Evolutionary conservation across 2,329 filamentous ascomycete genomes (phyloP).

Genomic region (Cladobotryum protrusum): DNA sequence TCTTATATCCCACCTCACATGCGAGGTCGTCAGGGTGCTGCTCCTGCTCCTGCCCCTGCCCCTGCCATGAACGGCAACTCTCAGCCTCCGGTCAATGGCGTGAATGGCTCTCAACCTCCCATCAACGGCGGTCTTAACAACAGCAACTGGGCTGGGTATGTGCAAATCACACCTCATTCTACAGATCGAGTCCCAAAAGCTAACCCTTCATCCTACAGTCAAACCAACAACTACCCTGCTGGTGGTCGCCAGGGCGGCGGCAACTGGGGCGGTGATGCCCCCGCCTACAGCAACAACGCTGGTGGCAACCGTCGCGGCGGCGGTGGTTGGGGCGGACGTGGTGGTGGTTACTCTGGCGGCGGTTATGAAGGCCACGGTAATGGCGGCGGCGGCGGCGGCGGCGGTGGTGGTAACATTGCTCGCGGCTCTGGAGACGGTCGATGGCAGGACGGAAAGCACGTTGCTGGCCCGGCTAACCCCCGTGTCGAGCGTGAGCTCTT

Average conservation of each 20-base stretch:
- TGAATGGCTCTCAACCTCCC: slow-evolving; percentile 12
- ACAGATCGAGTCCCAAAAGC: background rate
- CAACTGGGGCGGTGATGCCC: slow-evolving; percentile 10
- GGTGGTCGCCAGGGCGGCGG: slow-evolving; percentile 10
- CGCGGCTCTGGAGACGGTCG: slow-evolving; percentile 89
- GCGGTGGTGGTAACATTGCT: slow-evolving; percentile 48
- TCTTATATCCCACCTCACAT: slow-evolving; percentile 86
- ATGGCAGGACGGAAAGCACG: slow-evolving; percentile 96
- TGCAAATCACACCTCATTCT: background rate
- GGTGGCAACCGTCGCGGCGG: slow-evolving; percentile 25
- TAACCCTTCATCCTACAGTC: background rate
- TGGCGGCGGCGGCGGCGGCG: slow-evolving; percentile 35
- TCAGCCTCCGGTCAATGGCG: slow-evolving; percentile 14
- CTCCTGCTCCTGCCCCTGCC: slow-evolving; percentile 25
- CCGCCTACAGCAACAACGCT: slow-evolving; percentile 18
- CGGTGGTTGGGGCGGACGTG: slow-evolving; percentile 29
- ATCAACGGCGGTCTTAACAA: slow-evolving; percentile 27
- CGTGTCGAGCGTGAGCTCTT: slow-evolving; percentile 95
- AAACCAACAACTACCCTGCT: background rate
- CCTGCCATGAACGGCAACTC: slow-evolving; percentile 27
- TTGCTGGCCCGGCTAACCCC: slow-evolving; percentile 80
- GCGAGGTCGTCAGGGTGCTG: slow-evolving; percentile 46
- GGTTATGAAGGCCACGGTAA: slow-evolving; percentile 27
- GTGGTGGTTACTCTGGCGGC: slow-evolving; percentile 27
- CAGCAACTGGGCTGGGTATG: slow-evolving; percentile 35